Base-by-base conservation (phyloP, 192 early-diverging fungal genomes). In the Thamnidium elegans region DNA sequence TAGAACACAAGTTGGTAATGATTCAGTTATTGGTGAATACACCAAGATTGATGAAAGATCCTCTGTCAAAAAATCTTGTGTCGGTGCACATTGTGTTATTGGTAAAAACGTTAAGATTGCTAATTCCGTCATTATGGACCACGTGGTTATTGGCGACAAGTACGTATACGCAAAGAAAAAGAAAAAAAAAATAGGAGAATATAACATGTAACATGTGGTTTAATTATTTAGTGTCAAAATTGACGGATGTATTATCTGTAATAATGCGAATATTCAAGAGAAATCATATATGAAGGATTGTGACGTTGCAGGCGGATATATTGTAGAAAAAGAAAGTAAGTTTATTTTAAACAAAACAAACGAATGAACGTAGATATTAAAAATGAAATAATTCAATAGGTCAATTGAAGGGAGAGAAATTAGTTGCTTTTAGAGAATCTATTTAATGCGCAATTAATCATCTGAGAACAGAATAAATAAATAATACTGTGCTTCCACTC, bases 121-220 rank as follows among this genome's bases (percentile, higher is more conserved):
- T 45, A 94, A 94, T 73, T 96, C 90, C n/a, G 86, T 99, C 44
- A 79, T 99, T 46, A 95, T 97, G 94, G 96, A 99, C 73, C 84
- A 97, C 66, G 88, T 90, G 9, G 86, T 93, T 6, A 84, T 99
- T 62, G 96, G 94, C 58, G 97, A 99, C 73, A 82, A 83, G 89
- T 79, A 71, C 52, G 68, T 75, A 15, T 51, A 15, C n/a, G 23
- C 3, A 30, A 43, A 21, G 19, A 9, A 30, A 50, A 32, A 50
- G 20, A 47, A 62, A 15, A 32, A 20, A 13, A 19, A 60, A 56
- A 42, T 56, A 39, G 48, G 34, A 11, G 59, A 42, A 45, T 45
- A 23, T 45, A 23, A 13, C 21, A 42, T 50, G 20, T 21, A 54
- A 10, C 17, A 31, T 62, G 7, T 43, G 30, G 20, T 45, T 13